These are phyloP conservation scores for Podospora conica DNA, from an alignment of 495 filamentous ascomycete genomes.

Conservation along the genomic window DNA sequence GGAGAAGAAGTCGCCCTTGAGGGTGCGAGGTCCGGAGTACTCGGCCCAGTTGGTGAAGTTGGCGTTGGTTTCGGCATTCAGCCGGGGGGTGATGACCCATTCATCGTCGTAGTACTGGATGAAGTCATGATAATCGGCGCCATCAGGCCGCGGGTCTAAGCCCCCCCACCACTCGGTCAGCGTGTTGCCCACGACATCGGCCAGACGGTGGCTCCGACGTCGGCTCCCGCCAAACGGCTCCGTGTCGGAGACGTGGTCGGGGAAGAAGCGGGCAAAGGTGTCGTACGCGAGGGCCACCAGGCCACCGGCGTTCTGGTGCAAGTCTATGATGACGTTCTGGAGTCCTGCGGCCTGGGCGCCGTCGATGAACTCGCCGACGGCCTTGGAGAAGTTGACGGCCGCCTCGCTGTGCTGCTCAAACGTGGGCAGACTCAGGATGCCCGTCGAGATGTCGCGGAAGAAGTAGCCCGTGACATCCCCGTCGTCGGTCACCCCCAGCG, in stretches of 20 bases:
- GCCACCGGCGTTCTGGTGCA: neutral
- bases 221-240: neutral
- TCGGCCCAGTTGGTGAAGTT: slow-evolving; percentile 51
- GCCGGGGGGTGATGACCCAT: slow-evolving; percentile 37
- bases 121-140: neutral
- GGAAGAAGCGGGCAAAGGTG: neutral
- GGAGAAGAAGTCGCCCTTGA: slow-evolving; percentile 43
- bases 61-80: slow-evolving; percentile 39
- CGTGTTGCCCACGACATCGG: neutral
- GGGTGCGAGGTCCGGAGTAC: slow-evolving; percentile 42
- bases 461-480: neutral
- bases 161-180: neutral
- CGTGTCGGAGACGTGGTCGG: no score
- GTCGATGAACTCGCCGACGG: neutral
- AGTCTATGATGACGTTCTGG: neutral
- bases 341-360: neutral
- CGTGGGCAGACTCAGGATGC: neutral
- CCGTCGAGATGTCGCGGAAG: neutral
- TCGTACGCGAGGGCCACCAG: neutral
- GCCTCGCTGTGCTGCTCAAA: neutral
- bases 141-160: neutral
- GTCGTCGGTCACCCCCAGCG: neutral
- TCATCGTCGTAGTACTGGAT: slow-evolving; percentile 19
- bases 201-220: neutral
- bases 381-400: neutral